Base-by-base conservation (phyloP, 192 early-diverging fungal species). In the Umbelopsis ramanniana region DNA sequence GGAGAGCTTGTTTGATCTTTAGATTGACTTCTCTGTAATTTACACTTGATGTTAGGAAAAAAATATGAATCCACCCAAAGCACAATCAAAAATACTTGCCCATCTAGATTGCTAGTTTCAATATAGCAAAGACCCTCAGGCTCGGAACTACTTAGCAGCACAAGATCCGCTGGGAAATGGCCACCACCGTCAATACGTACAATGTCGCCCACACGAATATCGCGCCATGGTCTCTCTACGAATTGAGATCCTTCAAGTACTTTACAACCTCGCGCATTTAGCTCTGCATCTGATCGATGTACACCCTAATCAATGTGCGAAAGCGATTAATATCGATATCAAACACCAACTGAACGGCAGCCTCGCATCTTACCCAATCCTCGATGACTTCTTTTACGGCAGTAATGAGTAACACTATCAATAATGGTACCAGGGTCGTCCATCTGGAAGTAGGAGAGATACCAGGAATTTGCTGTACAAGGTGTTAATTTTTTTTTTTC, bases 21-120 rank as follows among this genome's bases (percentile, higher is more conserved):
- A 98, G 83, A 76, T 98, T 98, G 9, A 95, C 95, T 77, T 98
- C 97, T 43, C 97, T 81, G 68, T 29, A 68, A 68, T 50, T 35
- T 33, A 19, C 33, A 70, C 4, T 14, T 8, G 15, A 23, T 40
- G 57, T 50, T 52, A 35, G 37, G 29, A 54, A 0, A 37, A 17
- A 26, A 68, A 6, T 12, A 7, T 43, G n/a, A 11, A 43, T 43
- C 21, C 12, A 46, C 5, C 12, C 10, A 0, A 15, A 29, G 17
- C 5, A 19, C 14, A 40, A 29, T 45, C 10, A 11, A 6, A 12
- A 26, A 17, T 22, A 46, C 45, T 72, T 76, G 76, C 79, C 79
- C 97, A 80, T 98, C 97, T 23, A 98, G 82, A 75, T 97, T 96
- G 71, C 92, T 93, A 53, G 97, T 98, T 83, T 98, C 97, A 63